phyloP scores from a whole-genome alignment of 345 rosid species.

The Eucalyptus regnans region DNA sequence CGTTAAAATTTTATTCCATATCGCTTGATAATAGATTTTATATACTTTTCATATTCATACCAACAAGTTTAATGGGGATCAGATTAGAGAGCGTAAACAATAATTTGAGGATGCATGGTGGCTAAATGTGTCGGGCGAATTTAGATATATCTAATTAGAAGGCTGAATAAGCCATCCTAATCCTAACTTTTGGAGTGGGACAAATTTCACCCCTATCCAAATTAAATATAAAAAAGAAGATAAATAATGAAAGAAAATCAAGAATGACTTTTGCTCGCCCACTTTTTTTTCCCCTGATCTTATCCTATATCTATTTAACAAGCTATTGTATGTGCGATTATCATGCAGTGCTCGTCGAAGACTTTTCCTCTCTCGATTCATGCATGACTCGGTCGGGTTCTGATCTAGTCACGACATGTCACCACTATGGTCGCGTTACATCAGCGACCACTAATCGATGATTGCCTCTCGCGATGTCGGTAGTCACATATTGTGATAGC shows the following conservation, averaged over 20 bases:
- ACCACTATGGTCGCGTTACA: accelerated
- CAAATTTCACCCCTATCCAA: not conserved
- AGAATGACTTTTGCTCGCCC: not conserved
- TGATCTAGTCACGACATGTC: not conserved
- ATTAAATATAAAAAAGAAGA: not conserved
- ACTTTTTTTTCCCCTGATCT: not conserved
- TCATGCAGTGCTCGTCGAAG: accelerated
- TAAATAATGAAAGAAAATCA: not conserved
- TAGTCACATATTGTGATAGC: not conserved
- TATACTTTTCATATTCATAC: not conserved
- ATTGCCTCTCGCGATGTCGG: accelerated
- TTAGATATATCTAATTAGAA: not conserved
- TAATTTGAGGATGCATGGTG: not conserved
- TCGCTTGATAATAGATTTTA: accelerated
- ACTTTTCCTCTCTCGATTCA: not conserved
- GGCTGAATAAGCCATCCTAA: not conserved
- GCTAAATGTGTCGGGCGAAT: not conserved
- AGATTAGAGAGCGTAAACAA: not conserved
- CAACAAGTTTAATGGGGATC: not conserved
- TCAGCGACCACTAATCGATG: not conserved
- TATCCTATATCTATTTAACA: not conserved
- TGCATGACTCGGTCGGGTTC: not conserved
- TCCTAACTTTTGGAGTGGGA: not conserved
- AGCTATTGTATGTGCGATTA: not conserved
- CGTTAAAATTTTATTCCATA: not conserved